phyloP scores from a whole-genome alignment of 2,329 filamentous ascomycete species.

The Amylocarpus encephaloides region DNA sequence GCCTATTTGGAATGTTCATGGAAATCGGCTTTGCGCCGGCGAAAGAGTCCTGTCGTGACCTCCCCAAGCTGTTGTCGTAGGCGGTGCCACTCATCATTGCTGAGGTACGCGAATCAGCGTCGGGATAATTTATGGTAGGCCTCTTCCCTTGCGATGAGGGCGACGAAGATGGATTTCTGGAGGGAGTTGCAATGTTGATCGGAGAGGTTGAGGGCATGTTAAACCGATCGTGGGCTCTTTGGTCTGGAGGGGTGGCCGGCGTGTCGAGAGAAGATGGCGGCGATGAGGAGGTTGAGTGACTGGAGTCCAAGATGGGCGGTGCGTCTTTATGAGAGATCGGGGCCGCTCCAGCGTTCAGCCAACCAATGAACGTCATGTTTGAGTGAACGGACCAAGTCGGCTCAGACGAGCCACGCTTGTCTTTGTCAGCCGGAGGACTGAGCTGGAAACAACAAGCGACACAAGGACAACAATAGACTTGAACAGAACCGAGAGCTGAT shows the following conservation, averaged over 20 bases:
- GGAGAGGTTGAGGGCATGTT: conserved; percentile 32
- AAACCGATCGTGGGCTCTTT: conserved; percentile 1
- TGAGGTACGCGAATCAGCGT: conserved; percentile 30
- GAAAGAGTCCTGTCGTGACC: conserved; percentile 55
- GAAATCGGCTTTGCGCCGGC: conserved; percentile 61
- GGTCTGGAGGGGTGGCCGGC: conserved; percentile 4
- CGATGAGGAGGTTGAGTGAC: conserved; percentile 6
- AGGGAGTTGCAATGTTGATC: conserved; percentile 31
- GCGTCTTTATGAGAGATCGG: background rate
- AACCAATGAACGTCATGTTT: background rate
- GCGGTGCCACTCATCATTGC: conserved; percentile 53
- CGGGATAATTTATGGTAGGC: conserved; percentile 21
- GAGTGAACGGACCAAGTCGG: background rate
- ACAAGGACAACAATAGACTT: background rate
- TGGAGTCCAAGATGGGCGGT: conserved; percentile 3
- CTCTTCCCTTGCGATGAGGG: conserved; percentile 34
- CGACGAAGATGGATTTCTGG: conserved; percentile 31
- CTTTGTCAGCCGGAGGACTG: background rate
- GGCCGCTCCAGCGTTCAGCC: background rate
- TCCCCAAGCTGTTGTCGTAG: conserved; percentile 49
- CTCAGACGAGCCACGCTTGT: background rate
- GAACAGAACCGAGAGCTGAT: background rate
- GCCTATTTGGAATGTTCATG: conserved; percentile 57
- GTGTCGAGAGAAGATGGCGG: conserved; percentile 2
- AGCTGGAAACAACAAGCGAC: background rate